Percentiles rank a stretch among this genome's conserved stretches.
These are phyloP conservation scores for Zangia roseola DNA, from an alignment of 768 basidiomycete genomes.

Conservation along the genomic window DNA sequence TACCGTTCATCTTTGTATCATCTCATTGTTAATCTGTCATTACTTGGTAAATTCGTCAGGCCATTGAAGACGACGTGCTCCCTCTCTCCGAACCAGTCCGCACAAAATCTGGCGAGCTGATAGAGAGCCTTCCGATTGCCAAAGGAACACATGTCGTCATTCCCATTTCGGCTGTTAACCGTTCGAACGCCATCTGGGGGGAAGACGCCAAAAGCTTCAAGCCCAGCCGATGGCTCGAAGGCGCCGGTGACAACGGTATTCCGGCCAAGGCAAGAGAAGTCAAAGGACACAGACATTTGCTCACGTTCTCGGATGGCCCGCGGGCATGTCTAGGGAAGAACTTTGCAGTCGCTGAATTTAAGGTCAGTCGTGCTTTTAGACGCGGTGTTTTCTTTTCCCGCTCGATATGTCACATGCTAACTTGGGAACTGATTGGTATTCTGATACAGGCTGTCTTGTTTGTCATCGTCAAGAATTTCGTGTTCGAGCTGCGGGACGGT, in stretches of 20 bases:
- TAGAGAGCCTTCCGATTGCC: conserved; percentile 41
- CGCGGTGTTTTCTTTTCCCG: too few species aligned
- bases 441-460: conserved; percentile 38
- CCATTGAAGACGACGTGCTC: conserved; percentile 53
- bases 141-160: conserved; percentile 45
- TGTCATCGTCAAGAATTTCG: conserved; percentile 43
- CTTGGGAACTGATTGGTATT: too few species aligned
- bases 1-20: background rate
- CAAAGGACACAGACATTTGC: conserved; percentile 48
- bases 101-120: conserved; percentile 39
- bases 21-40: background rate
- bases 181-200: conserved; percentile 57
- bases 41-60: conserved; percentile 28
- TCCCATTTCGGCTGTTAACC: conserved; percentile 50
- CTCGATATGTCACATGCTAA: too few species aligned
- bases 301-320: conserved; percentile 53
- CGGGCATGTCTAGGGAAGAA: conserved; percentile 48
- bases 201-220: conserved; percentile 53
- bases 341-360: conserved; percentile 44
- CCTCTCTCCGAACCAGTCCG: conserved; percentile 52
- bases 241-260: conserved; percentile 18
- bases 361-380: conserved; percentile 17
- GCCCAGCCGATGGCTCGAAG: conserved; percentile 62
- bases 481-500: conserved; percentile 37
- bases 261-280: conserved; percentile 37